Evolutionary conservation across 148 eudicot species (phyloP).

Genomic region (Chenopodium quinoa): DNA sequence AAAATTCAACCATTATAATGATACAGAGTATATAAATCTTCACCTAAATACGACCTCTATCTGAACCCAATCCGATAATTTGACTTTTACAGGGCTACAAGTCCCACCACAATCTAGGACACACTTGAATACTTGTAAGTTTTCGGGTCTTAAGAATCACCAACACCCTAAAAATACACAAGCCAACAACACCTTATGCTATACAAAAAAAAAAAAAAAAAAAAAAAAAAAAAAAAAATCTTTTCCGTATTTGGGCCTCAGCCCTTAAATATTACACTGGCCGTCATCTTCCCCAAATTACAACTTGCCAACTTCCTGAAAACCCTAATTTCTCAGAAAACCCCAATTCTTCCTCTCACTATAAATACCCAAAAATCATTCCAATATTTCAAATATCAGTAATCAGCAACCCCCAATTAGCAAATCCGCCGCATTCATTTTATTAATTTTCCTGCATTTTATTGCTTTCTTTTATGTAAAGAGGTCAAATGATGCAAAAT

Average conservation of each 20-base stretch:
- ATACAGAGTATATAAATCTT: no score
- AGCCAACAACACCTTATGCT: not conserved
- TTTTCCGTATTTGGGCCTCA: not conserved
- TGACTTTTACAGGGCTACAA: no score
- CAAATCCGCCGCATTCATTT: not conserved
- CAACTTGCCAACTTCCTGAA: not conserved
- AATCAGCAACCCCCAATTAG: not conserved
- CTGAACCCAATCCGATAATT: no score
- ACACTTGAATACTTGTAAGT: no score
- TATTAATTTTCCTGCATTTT: not conserved
- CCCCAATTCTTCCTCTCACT: not conserved
- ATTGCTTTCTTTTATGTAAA: not conserved
- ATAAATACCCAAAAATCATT: not conserved
- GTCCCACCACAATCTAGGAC: no score
- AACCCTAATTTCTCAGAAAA: slow-evolving; percentile 12
- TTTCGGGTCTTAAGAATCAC: no score
- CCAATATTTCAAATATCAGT: not conserved
- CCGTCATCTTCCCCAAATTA: not conserved
- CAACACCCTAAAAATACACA: not conserved
- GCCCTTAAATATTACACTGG: not conserved
- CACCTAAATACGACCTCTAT: no score
- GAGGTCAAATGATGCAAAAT: slow-evolving; percentile 32
- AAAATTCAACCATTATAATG: no score
- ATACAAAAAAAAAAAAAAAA: not conserved
- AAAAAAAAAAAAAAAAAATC: not conserved